phyloP scores from a whole-genome alignment of 75 land plant species.

The Ceratopteris richardii region DNA sequence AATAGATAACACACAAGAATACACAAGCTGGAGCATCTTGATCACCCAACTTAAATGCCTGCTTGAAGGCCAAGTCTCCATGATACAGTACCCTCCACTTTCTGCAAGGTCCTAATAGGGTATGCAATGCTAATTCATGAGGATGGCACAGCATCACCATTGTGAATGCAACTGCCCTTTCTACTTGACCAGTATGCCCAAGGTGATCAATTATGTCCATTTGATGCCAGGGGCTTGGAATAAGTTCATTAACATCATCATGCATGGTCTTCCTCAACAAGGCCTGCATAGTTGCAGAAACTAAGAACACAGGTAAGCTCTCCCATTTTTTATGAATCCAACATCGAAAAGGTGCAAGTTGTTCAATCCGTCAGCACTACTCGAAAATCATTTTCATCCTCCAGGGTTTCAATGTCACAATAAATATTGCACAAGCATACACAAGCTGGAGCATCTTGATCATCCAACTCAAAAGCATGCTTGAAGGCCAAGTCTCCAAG shows the following conservation, averaged over 20 bases:
- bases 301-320: conserved; percentile 45
- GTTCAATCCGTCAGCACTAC: too few species aligned
- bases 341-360: too few species aligned
- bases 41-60: conserved; percentile 44
- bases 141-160: conserved; percentile 36
- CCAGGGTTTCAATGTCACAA: conserved; percentile 21
- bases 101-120: conserved; percentile 49
- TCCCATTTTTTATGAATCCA: too few species aligned
- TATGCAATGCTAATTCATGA: conserved; percentile 41
- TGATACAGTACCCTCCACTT: conserved; percentile 28
- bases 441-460: conserved; percentile 50
- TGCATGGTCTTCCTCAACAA: conserved; percentile 53
- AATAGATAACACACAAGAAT: conserved; percentile 43
- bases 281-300: conserved; percentile 58
- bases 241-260: conserved; percentile 18
- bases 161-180: conserved; percentile 41
- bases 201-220: conserved; percentile 60
- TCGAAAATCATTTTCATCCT: too few species aligned
- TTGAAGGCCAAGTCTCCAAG: conserved; percentile 31
- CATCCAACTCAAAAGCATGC: conserved; percentile 42
- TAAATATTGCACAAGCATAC: conserved; percentile 50
- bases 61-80: conserved; percentile 27
- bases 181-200: conserved; percentile 36
- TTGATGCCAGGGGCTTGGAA: conserved; percentile 73
- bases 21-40: conserved; percentile 58